Conservation (phyloP, 2,329 filamentous ascomycete genomes). For the Magnaporthiopsis rhizophila region DNA sequence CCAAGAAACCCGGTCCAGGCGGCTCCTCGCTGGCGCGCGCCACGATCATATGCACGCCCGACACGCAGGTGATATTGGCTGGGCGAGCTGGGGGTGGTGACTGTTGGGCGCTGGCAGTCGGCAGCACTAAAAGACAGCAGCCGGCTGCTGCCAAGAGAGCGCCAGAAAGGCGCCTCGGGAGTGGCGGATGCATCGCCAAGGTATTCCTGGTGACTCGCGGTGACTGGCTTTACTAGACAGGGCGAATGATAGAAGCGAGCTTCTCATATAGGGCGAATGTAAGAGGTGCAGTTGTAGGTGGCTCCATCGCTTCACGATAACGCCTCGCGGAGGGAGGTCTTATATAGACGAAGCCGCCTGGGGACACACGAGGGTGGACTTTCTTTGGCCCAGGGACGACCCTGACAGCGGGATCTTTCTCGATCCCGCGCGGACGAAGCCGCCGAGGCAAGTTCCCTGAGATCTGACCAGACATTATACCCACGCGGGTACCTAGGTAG, state of each 20-base stretch:
- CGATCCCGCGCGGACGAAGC: background rate
- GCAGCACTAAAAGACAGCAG: background rate
- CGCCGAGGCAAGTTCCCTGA: background rate
- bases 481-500: no score
- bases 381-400: no score
- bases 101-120: background rate
- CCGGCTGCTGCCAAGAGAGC: background rate
- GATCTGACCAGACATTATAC: background rate
- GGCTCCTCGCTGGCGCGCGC: slow-evolving; percentile 25
- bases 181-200: background rate
- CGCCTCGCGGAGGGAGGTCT: background rate
- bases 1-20: slow-evolving; percentile 24
- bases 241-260: background rate
- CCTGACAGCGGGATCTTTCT: background rate
- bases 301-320: background rate
- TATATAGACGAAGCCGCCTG: background rate
- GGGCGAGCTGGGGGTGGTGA: background rate
- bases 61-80: background rate
- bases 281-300: background rate
- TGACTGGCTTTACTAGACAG: background rate
- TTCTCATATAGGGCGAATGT: background rate
- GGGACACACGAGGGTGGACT: no score
- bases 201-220: background rate
- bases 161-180: background rate
- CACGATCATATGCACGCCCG: slow-evolving; percentile 24